A percentile compares a stretch with the other conserved stretches of the same genome.
These are phyloP conservation scores for Thielaviopsis ethacetica DNA, from an alignment of 2,329 filamentous ascomycete genomes.

Conservation along the genomic window DNA sequence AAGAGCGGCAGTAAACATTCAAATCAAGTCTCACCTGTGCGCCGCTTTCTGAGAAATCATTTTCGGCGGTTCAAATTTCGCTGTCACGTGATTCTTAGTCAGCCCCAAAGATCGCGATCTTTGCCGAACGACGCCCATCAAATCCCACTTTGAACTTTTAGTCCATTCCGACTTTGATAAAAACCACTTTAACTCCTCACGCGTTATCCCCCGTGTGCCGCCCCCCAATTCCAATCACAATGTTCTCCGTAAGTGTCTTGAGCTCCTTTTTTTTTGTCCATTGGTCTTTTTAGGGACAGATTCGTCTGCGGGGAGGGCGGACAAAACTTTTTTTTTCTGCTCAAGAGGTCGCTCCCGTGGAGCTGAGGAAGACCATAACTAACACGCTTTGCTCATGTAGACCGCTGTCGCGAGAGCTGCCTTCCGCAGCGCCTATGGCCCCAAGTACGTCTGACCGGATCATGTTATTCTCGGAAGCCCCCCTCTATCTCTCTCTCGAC, in stretches of 20 bases:
- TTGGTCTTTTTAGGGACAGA: not conserved
- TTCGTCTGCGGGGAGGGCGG: not conserved
- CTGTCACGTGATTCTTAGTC: conserved; percentile 9
- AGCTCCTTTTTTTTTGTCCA: not conserved
- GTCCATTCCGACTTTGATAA: not conserved
- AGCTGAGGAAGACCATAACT: not conserved
- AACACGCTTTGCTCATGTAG: not conserved
- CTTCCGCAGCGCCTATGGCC: conserved; percentile 49
- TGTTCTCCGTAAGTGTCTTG: conserved; percentile 11
- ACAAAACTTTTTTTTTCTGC: not conserved
- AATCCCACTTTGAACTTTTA: conserved; percentile 2
- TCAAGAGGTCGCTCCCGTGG: conserved; percentile 24
- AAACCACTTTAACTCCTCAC: not conserved
- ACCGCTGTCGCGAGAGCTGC: conserved; percentile 13
- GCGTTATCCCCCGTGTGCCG: not conserved
- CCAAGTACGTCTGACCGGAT: conserved; percentile 34
- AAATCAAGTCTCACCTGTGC: too few relatives aligned
- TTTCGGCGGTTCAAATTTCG: too few relatives aligned
- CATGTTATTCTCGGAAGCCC: not conserved
- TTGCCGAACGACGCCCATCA: conserved; percentile 5
- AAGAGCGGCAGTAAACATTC: too few relatives aligned
- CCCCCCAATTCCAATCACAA: conserved; percentile 6
- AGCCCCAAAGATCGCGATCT: conserved; percentile 9
- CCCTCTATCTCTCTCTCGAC: not conserved
- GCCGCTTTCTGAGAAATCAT: too few relatives aligned